A percentile compares a stretch with the other conserved stretches of the same genome.
phyloP scores from a whole-genome alignment of 108 stramenopile genomes.

The Cyclostephanos invisitatus region DNA sequence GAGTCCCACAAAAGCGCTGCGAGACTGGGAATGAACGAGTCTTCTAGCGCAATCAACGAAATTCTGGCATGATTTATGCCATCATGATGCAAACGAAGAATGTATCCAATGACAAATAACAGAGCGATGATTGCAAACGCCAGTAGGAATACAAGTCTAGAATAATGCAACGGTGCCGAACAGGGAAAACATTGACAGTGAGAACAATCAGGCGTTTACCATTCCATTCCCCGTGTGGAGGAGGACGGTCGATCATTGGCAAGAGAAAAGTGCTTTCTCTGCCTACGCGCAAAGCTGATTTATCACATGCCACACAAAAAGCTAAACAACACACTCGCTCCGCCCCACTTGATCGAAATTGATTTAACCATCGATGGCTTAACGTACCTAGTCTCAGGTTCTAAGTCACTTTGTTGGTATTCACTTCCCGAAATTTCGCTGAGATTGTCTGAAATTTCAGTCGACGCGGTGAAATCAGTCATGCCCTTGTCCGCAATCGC shows the following conservation, averaged over 20 bases:
- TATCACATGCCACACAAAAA: constrained; percentile 8
- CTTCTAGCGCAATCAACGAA: constrained; percentile 24
- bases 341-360: background rate
- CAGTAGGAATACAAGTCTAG: constrained; percentile 37
- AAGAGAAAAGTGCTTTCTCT: background rate
- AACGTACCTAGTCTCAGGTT: constrained; percentile 43
- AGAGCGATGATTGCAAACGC: constrained; percentile 18
- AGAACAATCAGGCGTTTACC: constrained; percentile 28
- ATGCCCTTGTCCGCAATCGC: constrained; percentile 72
- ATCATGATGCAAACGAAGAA: constrained; percentile 23
- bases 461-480: constrained; percentile 58
- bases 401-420: constrained; percentile 39
- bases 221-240: constrained; percentile 26
- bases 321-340: constrained; percentile 21
- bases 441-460: constrained; percentile 44
- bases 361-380: background rate
- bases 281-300: constrained; percentile 6
- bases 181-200: constrained; percentile 9
- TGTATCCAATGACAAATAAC: constrained; percentile 12
- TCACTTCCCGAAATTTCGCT: constrained; percentile 53
- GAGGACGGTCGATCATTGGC: constrained; percentile 2
- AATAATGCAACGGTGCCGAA: constrained; percentile 8
- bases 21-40: constrained; percentile 2
- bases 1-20: constrained; percentile 3
- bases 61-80: constrained; percentile 17